Percentiles rank a stretch among this genome's conserved stretches.
These are phyloP conservation scores for Claviceps sorghi DNA, from an alignment of 2,329 filamentous ascomycete species.

Conservation along the genomic window DNA sequence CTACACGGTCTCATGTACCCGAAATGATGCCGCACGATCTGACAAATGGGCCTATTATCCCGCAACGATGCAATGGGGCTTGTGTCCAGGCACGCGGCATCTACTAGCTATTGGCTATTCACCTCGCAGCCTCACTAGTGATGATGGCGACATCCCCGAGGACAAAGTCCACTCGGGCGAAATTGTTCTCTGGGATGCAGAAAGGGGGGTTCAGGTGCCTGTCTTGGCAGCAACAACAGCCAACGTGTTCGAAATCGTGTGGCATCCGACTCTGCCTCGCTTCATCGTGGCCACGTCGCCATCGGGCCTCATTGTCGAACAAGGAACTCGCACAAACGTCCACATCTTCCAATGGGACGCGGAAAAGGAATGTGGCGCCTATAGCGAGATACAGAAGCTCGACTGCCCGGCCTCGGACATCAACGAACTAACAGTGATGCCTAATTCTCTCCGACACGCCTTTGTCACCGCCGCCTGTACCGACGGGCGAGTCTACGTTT, in stretches of 20 bases:
- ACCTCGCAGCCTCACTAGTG: slow-evolving; percentile 35
- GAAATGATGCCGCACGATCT: slow-evolving; percentile 17
- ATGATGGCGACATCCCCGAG: slow-evolving; percentile 44
- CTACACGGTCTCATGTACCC: slow-evolving; percentile 26
- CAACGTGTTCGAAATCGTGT: slow-evolving; percentile 50
- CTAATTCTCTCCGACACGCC: slow-evolving; percentile 33
- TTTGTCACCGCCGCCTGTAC: slow-evolving; percentile 49
- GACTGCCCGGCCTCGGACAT: slow-evolving; percentile 47
- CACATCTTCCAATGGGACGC: slow-evolving; percentile 32
- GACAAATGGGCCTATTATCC: slow-evolving; percentile 49
- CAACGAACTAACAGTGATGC: slow-evolving; percentile 46
- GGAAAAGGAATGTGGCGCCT: slow-evolving; percentile 15
- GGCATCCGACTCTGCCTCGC: slow-evolving; percentile 40
- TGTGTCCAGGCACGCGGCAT: slow-evolving; percentile 27
- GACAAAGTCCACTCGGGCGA: slow-evolving; percentile 44
- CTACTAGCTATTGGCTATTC: slow-evolving; percentile 49
- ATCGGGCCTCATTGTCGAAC: slow-evolving; percentile 27
- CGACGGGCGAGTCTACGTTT: slow-evolving; percentile 46
- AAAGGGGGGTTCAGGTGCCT: slow-evolving; percentile 26
- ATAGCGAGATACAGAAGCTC: slow-evolving; percentile 34
- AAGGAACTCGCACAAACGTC: slow-evolving; percentile 38
- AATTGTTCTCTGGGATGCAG: slow-evolving; percentile 43
- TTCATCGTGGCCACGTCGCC: slow-evolving; percentile 47
- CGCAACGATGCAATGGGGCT: slow-evolving; percentile 49
- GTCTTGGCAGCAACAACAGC: slow-evolving; percentile 37